A percentile compares a stretch with the other conserved stretches of the same genome.
phyloP scores from a whole-genome alignment of 257 asterid species.

The Misopates orontium region DNA sequence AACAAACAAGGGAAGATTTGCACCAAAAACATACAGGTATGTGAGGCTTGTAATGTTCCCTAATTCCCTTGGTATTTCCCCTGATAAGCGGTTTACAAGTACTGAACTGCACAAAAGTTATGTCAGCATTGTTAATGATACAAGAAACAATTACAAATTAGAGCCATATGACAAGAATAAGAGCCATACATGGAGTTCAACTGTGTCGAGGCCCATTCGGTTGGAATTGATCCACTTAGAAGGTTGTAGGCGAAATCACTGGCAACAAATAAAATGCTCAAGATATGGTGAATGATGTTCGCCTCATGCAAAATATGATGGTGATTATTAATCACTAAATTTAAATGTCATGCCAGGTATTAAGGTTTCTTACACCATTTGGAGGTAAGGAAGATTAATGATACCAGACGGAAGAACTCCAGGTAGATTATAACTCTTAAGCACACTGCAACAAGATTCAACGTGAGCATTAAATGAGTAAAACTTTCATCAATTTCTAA shows the following conservation, averaged over 20 bases:
- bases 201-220: conserved; percentile 70
- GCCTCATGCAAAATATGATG: conserved; percentile 14
- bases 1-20: conserved; percentile 18
- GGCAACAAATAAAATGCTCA: conserved; percentile 22
- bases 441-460: conserved; percentile 51
- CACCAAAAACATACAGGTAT: conserved; percentile 64
- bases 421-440: conserved; percentile 72
- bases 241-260: conserved; percentile 92
- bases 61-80: conserved; percentile 71
- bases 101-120: conserved; percentile 66
- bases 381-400: conserved; percentile 63
- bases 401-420: conserved; percentile 73
- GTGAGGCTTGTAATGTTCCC: conserved; percentile 75
- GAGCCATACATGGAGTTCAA: conserved; percentile 57
- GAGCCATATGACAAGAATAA: conserved; percentile 5
- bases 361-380: conserved; percentile 51
- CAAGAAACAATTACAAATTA: conserved; percentile 15
- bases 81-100: conserved; percentile 84
- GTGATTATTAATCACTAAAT: conserved; percentile 10
- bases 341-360: conserved; percentile 14
- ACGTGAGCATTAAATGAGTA: conserved; percentile 11
- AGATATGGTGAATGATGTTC: conserved; percentile 14
- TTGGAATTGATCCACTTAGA: conserved; percentile 75
- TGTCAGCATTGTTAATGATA: conserved; percentile 20
- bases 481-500: neutral